A percentile compares a stretch with the other conserved stretches of the same genome.
These are phyloP conservation scores for Penicillium hesseltinei DNA, from an alignment of 2,329 filamentous ascomycete species.

Conservation along the genomic window DNA sequence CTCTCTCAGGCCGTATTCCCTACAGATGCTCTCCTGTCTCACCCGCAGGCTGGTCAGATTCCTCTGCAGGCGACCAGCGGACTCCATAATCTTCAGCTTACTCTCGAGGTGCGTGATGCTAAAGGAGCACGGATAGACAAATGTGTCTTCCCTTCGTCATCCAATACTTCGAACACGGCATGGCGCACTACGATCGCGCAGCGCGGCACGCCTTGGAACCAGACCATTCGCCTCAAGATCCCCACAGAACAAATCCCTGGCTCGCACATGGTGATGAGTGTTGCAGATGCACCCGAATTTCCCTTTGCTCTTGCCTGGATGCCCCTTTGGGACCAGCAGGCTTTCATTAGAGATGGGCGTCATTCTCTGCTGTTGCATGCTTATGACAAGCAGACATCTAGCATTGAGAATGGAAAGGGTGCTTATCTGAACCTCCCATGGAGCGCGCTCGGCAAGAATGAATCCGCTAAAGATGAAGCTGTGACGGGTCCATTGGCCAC, in stretches of 20 bases:
- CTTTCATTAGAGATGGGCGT: constrained; percentile 81
- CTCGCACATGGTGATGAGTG: constrained; percentile 83
- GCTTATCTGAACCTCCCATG: constrained; percentile 86
- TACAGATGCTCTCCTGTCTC: constrained; percentile 61
- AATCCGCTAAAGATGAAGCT: constrained; percentile 67
- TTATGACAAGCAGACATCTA: constrained; percentile 86
- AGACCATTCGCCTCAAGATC: constrained; percentile 79
- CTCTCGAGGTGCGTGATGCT: constrained; percentile 78
- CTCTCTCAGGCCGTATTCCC: constrained; percentile 75
- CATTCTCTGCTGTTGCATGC: constrained; percentile 83
- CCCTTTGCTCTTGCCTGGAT: constrained; percentile 92
- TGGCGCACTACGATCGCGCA: constrained; percentile 85
- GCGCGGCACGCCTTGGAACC: constrained; percentile 78
- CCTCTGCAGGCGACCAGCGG: constrained; percentile 64
- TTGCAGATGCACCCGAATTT: constrained; percentile 80
- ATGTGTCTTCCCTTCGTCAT: constrained; percentile 84
- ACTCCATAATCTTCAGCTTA: constrained; percentile 78
- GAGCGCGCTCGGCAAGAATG: constrained; percentile 65
- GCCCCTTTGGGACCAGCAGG: constrained; percentile 87
- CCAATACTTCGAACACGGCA: constrained; percentile 71
- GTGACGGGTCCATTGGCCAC: constrained; percentile 76
- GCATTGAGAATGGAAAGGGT: constrained; percentile 68
- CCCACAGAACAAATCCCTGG: constrained; percentile 75
- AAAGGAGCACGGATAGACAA: constrained; percentile 80
- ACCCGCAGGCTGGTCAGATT: constrained; percentile 77